These are phyloP conservation scores for Aspergillus japonicus DNA, from an alignment of 2,329 filamentous ascomycete genomes.

Conservation along the genomic window DNA sequence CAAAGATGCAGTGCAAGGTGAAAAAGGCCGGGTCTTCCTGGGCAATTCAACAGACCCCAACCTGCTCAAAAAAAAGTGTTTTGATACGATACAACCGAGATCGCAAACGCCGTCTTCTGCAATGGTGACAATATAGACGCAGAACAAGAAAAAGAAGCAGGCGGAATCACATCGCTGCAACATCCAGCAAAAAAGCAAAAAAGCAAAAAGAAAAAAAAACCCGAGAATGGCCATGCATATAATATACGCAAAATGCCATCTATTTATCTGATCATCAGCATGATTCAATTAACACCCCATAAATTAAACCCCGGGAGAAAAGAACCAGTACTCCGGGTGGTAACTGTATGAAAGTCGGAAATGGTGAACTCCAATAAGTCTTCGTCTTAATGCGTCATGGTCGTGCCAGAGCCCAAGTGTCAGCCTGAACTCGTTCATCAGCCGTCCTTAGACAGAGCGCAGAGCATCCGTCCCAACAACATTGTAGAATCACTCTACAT, in stretches of 20 bases:
- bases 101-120: slow-evolving; percentile 27
- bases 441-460: neutral
- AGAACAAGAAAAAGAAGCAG: slow-evolving; percentile 1
- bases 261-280: slow-evolving; percentile 6
- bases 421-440: slow-evolving; percentile 6
- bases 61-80: slow-evolving; percentile 4
- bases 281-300: slow-evolving; percentile 9
- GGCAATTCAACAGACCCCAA: neutral
- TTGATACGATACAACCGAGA: slow-evolving; percentile 15
- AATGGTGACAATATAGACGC: slow-evolving; percentile 13
- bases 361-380: slow-evolving; percentile 28
- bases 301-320: slow-evolving; percentile 13
- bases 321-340: slow-evolving; percentile 27
- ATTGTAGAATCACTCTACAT: slow-evolving; percentile 16
- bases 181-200: slow-evolving; percentile 6
- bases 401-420: slow-evolving; percentile 30
- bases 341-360: slow-evolving; percentile 22
- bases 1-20: neutral
- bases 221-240: slow-evolving; percentile 6
- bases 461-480: slow-evolving; percentile 1
- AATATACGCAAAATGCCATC: slow-evolving; percentile 3
- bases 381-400: slow-evolving; percentile 32
- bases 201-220: slow-evolving; percentile 3
- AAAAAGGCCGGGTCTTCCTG: neutral
- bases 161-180: slow-evolving; percentile 14